These are phyloP conservation scores for Nepenthes gracilis DNA, from an alignment of 148 eudicot genomes.

Conservation along the genomic window DNA sequence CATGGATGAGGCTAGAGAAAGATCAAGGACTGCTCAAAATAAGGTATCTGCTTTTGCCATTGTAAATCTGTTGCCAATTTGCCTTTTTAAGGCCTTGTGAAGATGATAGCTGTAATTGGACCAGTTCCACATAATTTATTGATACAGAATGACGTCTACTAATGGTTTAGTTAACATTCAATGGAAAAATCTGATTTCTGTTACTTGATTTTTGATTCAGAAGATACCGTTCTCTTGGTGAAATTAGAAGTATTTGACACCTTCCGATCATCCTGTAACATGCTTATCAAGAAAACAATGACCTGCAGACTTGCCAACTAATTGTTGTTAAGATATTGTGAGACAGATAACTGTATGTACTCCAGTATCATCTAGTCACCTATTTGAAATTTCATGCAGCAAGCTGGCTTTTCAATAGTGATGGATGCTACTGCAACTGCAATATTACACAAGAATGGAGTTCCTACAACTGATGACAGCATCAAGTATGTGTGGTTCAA, in stretches of 20 bases:
- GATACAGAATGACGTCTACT: too few relatives aligned
- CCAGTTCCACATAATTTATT: too few relatives aligned
- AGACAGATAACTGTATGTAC: too few relatives aligned
- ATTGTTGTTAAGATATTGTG: too few relatives aligned
- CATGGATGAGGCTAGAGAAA: slow-evolving; percentile 89
- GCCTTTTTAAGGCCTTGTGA: not conserved
- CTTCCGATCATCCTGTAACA: not conserved
- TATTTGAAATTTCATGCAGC: slow-evolving; percentile 32
- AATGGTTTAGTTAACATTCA: too few relatives aligned
- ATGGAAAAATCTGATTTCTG: not conserved
- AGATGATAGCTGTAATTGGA: too few relatives aligned
- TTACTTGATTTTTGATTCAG: not conserved
- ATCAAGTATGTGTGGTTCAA: slow-evolving; percentile 77
- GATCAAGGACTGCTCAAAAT: slow-evolving; percentile 75
- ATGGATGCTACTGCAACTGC: slow-evolving; percentile 99
- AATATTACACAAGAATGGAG: slow-evolving; percentile 46
- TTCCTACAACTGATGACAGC: slow-evolving; percentile 63
- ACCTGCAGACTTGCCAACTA: not conserved
- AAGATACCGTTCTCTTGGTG: not conserved
- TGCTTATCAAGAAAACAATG: too few relatives aligned
- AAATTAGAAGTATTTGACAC: not conserved
- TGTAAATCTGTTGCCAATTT: not conserved
- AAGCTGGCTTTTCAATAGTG: slow-evolving; percentile 58
- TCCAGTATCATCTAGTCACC: not conserved
- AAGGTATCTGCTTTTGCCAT: slow-evolving; percentile 33